These are phyloP conservation scores for Plasmodium yoelii DNA, from an alignment of 169 alveolate genomes.

Conservation along the genomic window DNA sequence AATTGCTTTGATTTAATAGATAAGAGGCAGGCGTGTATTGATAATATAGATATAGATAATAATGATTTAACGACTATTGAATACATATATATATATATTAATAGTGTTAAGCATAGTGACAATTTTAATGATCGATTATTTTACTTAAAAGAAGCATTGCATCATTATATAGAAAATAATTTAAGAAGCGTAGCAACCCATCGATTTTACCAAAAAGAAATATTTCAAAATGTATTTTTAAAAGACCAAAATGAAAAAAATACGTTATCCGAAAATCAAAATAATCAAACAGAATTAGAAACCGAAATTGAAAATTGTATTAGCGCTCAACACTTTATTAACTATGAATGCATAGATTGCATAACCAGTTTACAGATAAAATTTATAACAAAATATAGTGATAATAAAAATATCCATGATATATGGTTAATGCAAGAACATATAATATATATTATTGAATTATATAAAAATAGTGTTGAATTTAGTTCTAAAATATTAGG, in stretches of 20 bases:
- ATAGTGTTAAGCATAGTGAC: constrained; percentile 74
- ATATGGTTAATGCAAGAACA: constrained; percentile 76
- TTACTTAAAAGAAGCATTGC: constrained; percentile 55
- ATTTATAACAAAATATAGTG: constrained; percentile 27
- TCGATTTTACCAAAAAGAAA: constrained; percentile 71
- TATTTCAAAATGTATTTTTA: constrained; percentile 72
- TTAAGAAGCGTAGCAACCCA: constrained; percentile 75
- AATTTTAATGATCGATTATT: constrained; percentile 70
- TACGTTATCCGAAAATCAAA: not conserved
- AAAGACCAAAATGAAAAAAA: constrained; percentile 11
- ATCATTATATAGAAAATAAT: constrained; percentile 57
- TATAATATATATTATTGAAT: constrained; percentile 48
- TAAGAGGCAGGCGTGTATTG: constrained; percentile 56
- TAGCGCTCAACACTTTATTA: constrained; percentile 17
- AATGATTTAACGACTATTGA: constrained; percentile 55
- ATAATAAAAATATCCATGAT: constrained; percentile 60
- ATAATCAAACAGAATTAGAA: not conserved
- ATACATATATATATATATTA: constrained; percentile 60
- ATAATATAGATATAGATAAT: constrained; percentile 68
- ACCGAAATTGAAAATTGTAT: constrained; percentile 37
- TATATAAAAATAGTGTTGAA: constrained; percentile 62
- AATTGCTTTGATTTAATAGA: constrained; percentile 65
- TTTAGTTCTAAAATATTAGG: constrained; percentile 69
- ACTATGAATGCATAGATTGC: constrained; percentile 51
- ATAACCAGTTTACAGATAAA: constrained; percentile 53